Conservation (phyloP, 2,329 filamentous ascomycete species). For the Apiospora saccharicola region DNA sequence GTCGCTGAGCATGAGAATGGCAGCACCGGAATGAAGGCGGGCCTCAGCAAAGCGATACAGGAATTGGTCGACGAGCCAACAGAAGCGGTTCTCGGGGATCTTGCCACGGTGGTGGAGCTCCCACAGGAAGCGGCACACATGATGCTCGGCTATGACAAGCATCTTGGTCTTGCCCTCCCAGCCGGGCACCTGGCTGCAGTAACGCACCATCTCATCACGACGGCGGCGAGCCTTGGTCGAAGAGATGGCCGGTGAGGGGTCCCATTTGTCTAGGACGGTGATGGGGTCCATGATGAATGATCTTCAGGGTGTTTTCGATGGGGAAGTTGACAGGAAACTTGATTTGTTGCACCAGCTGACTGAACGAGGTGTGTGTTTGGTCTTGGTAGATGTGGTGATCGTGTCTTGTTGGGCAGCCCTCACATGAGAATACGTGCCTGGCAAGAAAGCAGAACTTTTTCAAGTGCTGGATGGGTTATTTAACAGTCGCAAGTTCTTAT, state of each 20-base stretch:
- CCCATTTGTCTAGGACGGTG: not conserved
- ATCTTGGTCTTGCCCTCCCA: not conserved
- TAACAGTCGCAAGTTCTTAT: too few species aligned
- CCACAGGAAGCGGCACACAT: conserved; percentile 10
- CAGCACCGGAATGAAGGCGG: not conserved
- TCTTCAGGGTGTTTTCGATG: not conserved
- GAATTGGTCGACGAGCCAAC: not conserved
- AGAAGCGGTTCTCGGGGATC: not conserved
- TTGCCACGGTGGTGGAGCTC: not conserved
- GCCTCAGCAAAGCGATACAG: conserved; percentile 1
- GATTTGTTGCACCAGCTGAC: not conserved
- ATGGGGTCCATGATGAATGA: not conserved
- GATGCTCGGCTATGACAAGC: not conserved
- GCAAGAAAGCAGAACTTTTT: not conserved
- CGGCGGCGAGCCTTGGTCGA: not conserved
- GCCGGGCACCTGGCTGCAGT: not conserved
- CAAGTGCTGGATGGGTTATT: too few species aligned
- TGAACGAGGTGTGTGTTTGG: too few species aligned
- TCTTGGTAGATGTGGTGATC: too few species aligned
- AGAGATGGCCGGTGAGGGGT: not conserved
- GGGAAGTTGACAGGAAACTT: not conserved
- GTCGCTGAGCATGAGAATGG: not conserved
- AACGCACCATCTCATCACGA: not conserved
- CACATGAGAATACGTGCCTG: too few species aligned
- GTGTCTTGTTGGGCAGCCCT: too few species aligned